Conservation (phyloP, 179 eudicot species). For the Silene noctiflora region DNA sequence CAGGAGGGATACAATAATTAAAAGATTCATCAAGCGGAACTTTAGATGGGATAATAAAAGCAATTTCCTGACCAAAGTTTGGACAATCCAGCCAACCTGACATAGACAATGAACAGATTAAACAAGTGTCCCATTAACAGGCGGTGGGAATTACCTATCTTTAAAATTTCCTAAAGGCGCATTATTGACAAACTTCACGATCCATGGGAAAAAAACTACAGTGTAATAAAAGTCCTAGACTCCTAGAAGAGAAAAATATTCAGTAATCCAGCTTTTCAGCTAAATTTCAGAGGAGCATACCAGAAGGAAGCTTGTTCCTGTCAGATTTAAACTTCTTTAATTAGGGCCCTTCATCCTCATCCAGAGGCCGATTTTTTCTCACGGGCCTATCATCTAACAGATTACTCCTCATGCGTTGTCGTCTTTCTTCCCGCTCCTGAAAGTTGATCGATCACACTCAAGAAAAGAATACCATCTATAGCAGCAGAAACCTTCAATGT, state of each 20-base stretch:
- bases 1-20: slow-evolving; percentile 33
- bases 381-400: slow-evolving; percentile 64
- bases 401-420: slow-evolving; percentile 46
- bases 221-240: not conserved
- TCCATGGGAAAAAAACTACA: not conserved
- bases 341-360: slow-evolving; percentile 42
- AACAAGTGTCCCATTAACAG: too few relatives aligned
- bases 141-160: too few relatives aligned
- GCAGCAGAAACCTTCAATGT: too few relatives aligned
- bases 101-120: not conserved
- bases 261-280: not conserved
- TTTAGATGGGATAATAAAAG: slow-evolving; percentile 46
- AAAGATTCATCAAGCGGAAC: slow-evolving; percentile 54
- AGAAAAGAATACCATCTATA: not conserved
- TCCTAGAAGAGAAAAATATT: not conserved
- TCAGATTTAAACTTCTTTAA: slow-evolving; percentile 48
- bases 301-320: slow-evolving; percentile 68
- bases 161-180: not conserved
- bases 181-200: not conserved
- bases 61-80: slow-evolving; percentile 33
- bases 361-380: slow-evolving; percentile 35
- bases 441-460: not conserved
- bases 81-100: slow-evolving; percentile 51
- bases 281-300: slow-evolving; percentile 24
- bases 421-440: slow-evolving; percentile 94